phyloP scores from a whole-genome alignment of 73 alveolate genomes.

The Paramecium caudatum region DNA sequence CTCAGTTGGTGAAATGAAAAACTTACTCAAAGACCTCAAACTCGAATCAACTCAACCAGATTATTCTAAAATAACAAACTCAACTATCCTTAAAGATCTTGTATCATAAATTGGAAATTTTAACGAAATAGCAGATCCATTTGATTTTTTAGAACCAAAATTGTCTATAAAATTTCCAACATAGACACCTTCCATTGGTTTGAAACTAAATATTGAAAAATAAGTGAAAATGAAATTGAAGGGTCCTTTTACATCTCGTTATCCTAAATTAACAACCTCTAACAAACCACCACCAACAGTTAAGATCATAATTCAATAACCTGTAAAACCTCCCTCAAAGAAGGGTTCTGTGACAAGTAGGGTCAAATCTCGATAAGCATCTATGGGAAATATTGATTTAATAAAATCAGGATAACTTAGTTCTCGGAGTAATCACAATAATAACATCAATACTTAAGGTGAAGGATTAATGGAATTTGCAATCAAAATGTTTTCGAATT shows the following conservation, averaged over 20 bases:
- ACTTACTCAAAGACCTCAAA: conserved; percentile 49
- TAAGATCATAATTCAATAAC: neutral
- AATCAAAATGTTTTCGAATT: neutral
- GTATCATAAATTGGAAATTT: conserved; percentile 4
- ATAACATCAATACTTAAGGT: neutral
- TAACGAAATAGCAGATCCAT: neutral
- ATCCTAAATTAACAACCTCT: conserved; percentile 7
- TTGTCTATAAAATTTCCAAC: neutral
- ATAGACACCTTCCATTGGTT: neutral
- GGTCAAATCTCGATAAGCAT: conserved; percentile 5
- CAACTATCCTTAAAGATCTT: conserved; percentile 60
- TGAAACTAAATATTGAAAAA: neutral
- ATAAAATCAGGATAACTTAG: conserved; percentile 5
- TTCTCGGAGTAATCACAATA: conserved; percentile 5
- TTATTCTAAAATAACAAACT: conserved; percentile 26
- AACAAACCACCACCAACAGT: conserved; percentile 22
- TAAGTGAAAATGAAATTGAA: neutral
- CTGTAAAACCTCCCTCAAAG: neutral
- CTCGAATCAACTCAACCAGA: conserved; percentile 50
- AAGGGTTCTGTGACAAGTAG: conserved; percentile 38
- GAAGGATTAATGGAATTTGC: conserved; percentile 26
- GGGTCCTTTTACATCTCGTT: conserved; percentile 14
- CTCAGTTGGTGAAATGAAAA: conserved; percentile 45
- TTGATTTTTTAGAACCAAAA: conserved; percentile 43
- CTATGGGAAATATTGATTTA: conserved; percentile 37